phyloP scores from a whole-genome alignment of 345 rosid species.

The Geranium rotundifolium region DNA sequence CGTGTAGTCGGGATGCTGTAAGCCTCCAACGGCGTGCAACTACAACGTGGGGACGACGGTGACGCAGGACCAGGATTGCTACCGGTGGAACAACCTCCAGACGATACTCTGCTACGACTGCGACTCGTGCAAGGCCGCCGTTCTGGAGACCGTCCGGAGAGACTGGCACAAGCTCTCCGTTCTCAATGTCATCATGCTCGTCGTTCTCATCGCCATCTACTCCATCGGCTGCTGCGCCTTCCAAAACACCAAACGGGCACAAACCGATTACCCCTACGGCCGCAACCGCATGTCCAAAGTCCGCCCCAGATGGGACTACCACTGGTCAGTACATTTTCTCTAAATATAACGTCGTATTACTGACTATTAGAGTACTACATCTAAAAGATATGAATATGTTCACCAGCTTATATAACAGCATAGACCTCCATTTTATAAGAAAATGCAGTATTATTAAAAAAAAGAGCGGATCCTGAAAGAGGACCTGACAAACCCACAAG shows the following conservation, averaged over 20 bases:
- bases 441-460: too few species aligned
- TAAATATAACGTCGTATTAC: too few species aligned
- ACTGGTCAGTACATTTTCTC: constrained; percentile 30
- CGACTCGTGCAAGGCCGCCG: constrained; percentile 93
- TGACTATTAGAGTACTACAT: too few species aligned
- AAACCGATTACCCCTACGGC: constrained; percentile 51
- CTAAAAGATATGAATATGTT: too few species aligned
- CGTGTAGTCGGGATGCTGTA: constrained; percentile 84
- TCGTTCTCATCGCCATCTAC: constrained; percentile 57
- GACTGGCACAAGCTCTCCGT: constrained; percentile 82
- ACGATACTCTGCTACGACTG: constrained; percentile 71
- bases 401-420: too few species aligned
- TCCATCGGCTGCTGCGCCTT: constrained; percentile 79
- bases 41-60: constrained; percentile 42
- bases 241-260: constrained; percentile 53
- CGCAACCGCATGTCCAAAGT: constrained; percentile 57
- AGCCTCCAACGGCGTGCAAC: constrained; percentile 81
- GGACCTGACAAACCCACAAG: too few species aligned
- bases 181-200: constrained; percentile 51
- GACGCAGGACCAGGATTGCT: constrained; percentile 72
- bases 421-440: too few species aligned
- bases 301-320: constrained; percentile 65
- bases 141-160: constrained; percentile 60
- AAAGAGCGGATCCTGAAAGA: too few species aligned
- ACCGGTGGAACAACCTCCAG: constrained; percentile 59